Base-by-base conservation (phyloP, 2,329 filamentous ascomycete species). In the Exophiala lecanii-corni region DNA sequence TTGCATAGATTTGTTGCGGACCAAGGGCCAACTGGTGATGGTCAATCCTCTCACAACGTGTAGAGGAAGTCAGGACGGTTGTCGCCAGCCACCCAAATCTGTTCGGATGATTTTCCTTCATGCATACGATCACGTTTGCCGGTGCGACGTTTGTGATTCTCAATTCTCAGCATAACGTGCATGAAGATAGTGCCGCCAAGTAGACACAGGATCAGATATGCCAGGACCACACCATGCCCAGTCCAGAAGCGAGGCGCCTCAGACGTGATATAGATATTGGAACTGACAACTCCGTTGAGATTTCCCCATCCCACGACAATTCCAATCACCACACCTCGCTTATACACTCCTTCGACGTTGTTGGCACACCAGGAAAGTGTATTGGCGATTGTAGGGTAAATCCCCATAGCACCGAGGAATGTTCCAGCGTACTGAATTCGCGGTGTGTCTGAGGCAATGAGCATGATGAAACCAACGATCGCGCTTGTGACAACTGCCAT, bases 301-400 rank as follows among this genome's bases (percentile, higher is more conserved):
- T 96, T 95, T 19, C 89, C 89, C 86, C 87, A 94, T 13, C 84
- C 89, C 47, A 96, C 92, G 40, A 95, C 84, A 50, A 94, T 80
- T 0, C 89, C 89, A 1, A 95, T 68, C 0, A 86, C 86, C 12
- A 95, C 82, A 21, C 88, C 89, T 19, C 89, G 79, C 70, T 95
- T 95, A 67, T 94, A 94, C 2, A 91, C 85, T 9, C 89, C 68
- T 65, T 95, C 89, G 20, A 81, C 76, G 51, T 95, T 95, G 68
- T 96, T 96, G 36, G 82, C 80, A n/a, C 82, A 72, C 89, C 89
- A 96, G 2, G 82, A 81, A 50, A 95, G 86, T 0, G 86, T 94
- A 59, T 94, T 92, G 6, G 87, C 70, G 43, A 94, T 86, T 55
- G 80, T 82, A 0, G 89, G 89, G 58, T 95, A 95, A 54, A 95